Base-by-base conservation (phyloP, 495 filamentous ascomycete species). In the Penicillium ucsense region DNA sequence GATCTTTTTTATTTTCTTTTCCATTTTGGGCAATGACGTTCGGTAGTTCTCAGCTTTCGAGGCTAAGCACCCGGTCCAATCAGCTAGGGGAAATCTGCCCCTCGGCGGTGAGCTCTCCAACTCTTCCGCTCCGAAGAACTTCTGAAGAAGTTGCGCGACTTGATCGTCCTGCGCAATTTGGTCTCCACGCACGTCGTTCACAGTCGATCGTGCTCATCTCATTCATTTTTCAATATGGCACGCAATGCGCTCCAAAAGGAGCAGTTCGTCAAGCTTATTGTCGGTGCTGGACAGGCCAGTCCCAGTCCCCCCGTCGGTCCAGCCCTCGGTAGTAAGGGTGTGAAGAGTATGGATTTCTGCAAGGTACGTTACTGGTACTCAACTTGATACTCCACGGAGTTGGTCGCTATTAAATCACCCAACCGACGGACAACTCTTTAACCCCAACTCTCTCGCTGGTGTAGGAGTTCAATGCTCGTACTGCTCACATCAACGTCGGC, bases 341-440 rank as follows among this genome's bases (percentile, higher is more conserved):
- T 99, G 36, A 99, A 99, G 75, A 90, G 85, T 50, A 99, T 99
- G 85, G 94, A 99, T 69, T 97, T 97, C 65, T 97, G 92, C 79
- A 98, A 98, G 79, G 92, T 96, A 60, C 54, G 72, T 52, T 39
- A 27, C 11, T 8, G 27, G 30, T 35, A 29, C 28, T 51, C 34
- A 36, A 4, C 29, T 5, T 11, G n/a, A 29, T 43, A 45, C 35
- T 31, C 34, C 29, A 38, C 10, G n/a, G 1, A 6, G 28, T 34
- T 4, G 12, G 41, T 47, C 38, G 44, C 38, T n/a, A 58, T 46
- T 30, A 29, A 1, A 20, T 20, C 20, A 20, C 20, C 20, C 20
- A 20, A 20, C 20, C 1, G 2, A 20, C 20, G 20, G 20, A 20
- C 20, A 20, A 20, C 20, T 20, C 20, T 20, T 20, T 20, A 20